Evolutionary conservation across 768 basidiomycete genomes (phyloP), one percentile per base, ranked within the genome.

Genomic region (Suillus discolor): DNA sequence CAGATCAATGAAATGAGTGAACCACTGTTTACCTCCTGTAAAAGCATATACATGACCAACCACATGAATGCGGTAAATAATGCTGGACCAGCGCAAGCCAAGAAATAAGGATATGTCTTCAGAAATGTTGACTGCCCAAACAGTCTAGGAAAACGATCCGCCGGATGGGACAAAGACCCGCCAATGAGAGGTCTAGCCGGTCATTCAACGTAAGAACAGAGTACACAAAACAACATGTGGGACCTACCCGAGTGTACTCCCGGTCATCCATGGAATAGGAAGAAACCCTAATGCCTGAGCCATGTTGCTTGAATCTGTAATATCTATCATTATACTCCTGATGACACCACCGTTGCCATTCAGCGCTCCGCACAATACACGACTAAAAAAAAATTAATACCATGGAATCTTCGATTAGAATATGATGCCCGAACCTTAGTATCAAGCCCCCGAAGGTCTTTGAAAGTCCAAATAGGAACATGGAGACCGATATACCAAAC

Each of bases 101-200:
- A 79, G 73, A 89, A 89, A 75, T 92, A 91, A 1, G 90, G 89
- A 72, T 87, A 87, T 34, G 81, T 74, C 68, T 79, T 80, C 82
- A 88, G 83, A 71, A 92, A 89, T 20, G 68, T 69, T 8, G 77
- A 79, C 23, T 78, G 68, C 63, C 87, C 87, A 62, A 92, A 91
- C 4, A 81, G 63, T 23, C 71, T 68, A 2, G 89, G 88, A 71
- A 89, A 89, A 18, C 83, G 84, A 47, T 90, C 87, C 61, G 84
- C 80, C 7, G 90, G 90, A 42, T 78, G 83, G 12, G 88, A 83
- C 23, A 91, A 75, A n/a, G 80, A 71, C 1, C 90, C 90, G 60
- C 90, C 90, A 45, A 90, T 79, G 44, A 89, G 74, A 8, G 89
- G 89, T 0, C 90, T 88, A 20, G 25, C 23, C 57, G 12, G 64